Base-by-base conservation (phyloP, 257 asterid species). In the Ophiorrhiza pumila region DNA sequence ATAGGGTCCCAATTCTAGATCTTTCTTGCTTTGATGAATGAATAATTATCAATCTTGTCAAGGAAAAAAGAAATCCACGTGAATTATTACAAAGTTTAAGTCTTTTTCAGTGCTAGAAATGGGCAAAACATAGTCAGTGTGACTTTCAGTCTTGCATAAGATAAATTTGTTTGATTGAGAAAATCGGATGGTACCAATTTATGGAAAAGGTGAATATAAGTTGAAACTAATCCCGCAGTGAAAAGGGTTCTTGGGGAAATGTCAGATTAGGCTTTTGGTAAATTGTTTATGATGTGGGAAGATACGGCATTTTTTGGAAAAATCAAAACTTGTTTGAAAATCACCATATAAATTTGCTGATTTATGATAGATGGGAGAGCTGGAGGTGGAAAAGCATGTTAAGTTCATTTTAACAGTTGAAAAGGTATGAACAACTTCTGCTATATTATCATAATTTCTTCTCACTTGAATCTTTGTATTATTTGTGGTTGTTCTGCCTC, bases 361-460 rank as follows among this genome's bases (percentile, higher is more conserved):
- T 12, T 69, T 69, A n/a, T 69, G 35, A 53, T 27, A 50, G 65
- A 78, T 78, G 82, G 79, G 75, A 55, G 82, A 74, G 66, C 73
- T 74, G 20, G 59, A 41, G 46, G 76, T 60, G 63, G 79, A 78
- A 43, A 74, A 74, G 50, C 82, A 78, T 64, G 45, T 55, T 14
- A 69, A 69, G 60, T 78, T 52, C 69, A 78, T 78, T 18, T n/a
- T 78, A 69, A 29, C 76, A 23, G 75, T 63, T 69, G 76, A 78
- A 55, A 74, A 78, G 82, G 82, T 78, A 71, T 12, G 69, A 64
- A 13, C 37, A 58, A 29, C 6, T 13, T 58, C 39, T 58, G 39
- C 27, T 58, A 29, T 58, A 29, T 2, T 25, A 23, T 29, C 62
- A 23, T 34, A 57, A 25, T 25, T 8, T 4, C 20, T 0, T 17